Percentiles rank a stretch among this genome's conserved stretches.
These are phyloP conservation scores for Kodamaea fukazawae DNA, from an alignment of 805 yeast species.

Conservation along the genomic window DNA sequence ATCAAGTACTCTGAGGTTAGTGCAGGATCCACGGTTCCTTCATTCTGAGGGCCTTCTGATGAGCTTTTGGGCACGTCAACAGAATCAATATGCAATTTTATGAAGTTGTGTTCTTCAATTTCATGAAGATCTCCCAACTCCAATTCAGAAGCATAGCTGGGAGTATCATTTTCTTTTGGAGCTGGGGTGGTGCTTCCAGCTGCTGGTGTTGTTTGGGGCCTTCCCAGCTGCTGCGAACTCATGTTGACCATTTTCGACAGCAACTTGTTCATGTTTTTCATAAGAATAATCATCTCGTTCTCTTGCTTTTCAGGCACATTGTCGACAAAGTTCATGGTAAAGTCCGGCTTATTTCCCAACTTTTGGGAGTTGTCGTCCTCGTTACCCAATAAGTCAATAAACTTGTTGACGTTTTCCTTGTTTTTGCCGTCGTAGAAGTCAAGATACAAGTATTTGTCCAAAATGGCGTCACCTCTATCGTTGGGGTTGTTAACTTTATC, in stretches of 20 bases:
- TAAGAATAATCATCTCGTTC: constrained; percentile 67
- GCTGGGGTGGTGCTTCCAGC: constrained; percentile 19
- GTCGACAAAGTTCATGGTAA: constrained; percentile 74
- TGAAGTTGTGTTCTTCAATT: constrained; percentile 46
- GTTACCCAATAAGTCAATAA: constrained; percentile 79
- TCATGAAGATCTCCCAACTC: constrained; percentile 52
- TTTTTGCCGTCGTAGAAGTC: constrained; percentile 44
- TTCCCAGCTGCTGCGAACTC: constrained; percentile 29
- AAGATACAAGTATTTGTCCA: constrained; percentile 77
- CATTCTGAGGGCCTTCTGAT: constrained; percentile 24
- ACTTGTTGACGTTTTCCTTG: constrained; percentile 51
- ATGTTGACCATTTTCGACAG: constrained; percentile 72
- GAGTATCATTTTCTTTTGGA: constrained; percentile 17
- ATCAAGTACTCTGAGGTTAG: constrained; percentile 17
- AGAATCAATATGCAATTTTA: constrained; percentile 43
- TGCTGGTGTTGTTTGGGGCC: no score
- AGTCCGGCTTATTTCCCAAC: constrained; percentile 79
- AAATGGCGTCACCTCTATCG: constrained; percentile 77
- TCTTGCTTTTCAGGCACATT: constrained; percentile 24
- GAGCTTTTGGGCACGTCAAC: constrained; percentile 27
- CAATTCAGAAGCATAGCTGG: constrained; percentile 44
- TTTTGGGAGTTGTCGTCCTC: constrained; percentile 73
- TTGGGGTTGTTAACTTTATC: constrained; percentile 68
- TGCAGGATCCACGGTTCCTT: constrained; percentile 19
- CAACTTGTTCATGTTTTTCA: constrained; percentile 85